phyloP scores from a whole-genome alignment of 176 grass and related monocot genomes.

The Zoysia japonica region DNA sequence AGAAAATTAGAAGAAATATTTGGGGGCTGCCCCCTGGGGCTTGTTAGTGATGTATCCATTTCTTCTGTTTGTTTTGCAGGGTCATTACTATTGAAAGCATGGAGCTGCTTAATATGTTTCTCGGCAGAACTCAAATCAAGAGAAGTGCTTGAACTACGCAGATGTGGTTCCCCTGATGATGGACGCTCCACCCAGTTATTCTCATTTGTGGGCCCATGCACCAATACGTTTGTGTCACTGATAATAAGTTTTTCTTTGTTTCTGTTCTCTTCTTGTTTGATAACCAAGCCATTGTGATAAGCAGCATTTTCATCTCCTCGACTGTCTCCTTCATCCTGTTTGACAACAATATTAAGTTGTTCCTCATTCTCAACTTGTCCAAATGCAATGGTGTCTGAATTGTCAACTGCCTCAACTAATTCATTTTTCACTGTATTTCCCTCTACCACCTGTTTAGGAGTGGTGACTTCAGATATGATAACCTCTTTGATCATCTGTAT shows the following conservation, averaged over 20 bases:
- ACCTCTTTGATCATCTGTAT: constrained; percentile 59
- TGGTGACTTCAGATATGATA: constrained; percentile 55
- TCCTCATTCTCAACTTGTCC: constrained; percentile 21
- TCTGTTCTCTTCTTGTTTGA: constrained; percentile 30
- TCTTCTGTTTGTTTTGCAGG: constrained; percentile 23
- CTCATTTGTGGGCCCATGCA: constrained; percentile 23
- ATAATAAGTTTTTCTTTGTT: constrained; percentile 9
- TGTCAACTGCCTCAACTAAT: constrained; percentile 28
- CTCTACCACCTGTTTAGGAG: constrained; percentile 38
- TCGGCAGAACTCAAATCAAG: neutral
- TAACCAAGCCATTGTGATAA: constrained; percentile 29
- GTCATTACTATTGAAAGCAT: constrained; percentile 23
- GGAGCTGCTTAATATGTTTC: constrained; percentile 24
- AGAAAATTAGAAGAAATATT: constrained; percentile 37
- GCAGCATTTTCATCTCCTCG: constrained; percentile 21
- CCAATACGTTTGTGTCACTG: constrained; percentile 7
- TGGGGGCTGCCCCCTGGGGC: constrained; percentile 15
- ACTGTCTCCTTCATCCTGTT: constrained; percentile 29
- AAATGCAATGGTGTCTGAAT: constrained; percentile 32
- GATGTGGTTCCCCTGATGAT: constrained; percentile 25
- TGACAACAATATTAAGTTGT: constrained; percentile 7
- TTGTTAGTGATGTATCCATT: constrained; percentile 23
- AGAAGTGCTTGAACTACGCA: constrained; percentile 18
- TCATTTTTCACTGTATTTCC: constrained; percentile 20
- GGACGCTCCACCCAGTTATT: constrained; percentile 28